Base-by-base conservation (phyloP, 345 rosid genomes). In the Acer negundo region DNA sequence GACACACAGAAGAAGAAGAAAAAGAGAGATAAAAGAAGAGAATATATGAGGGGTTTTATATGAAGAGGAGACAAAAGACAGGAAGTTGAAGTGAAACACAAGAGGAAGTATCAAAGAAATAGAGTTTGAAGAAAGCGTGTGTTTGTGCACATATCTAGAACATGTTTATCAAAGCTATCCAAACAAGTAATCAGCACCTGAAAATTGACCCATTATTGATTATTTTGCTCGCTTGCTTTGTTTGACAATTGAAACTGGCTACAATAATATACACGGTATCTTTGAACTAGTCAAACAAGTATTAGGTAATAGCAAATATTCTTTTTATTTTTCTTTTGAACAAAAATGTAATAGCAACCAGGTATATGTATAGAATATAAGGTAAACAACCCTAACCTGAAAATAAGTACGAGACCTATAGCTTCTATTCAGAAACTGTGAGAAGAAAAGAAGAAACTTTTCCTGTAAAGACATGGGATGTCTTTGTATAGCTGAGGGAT, bases 21-120 rank as follows among this genome's bases (percentile, higher is more conserved):
- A 11, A 8, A 35, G 64, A 23, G 4, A 59, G 12, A 20, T 1
- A 19, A 59, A 56, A 70, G 35, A n/a, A 17, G 15, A 13, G 10
- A 19, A 53, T 3, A 28, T 53, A 72, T 53, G 53, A 46, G 2
- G n/a, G n/a, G 7, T 67, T 15, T 4, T 75, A 66, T 75, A 38
- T 65, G 22, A 19, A 55, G 28, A 22, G 47, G 13, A 0, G 46
- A 56, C 3, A 6, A 15, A 72, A 47, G 62, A 19, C 53, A 65
- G 58, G 61, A 76, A 28, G 58, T 1, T 75, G 56, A 49, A 28
- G 77, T 20, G 77, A 40, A 61, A 24, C 3, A 42, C 31, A 28
- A 7, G 61, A 49, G 62, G 77, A 75, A 75, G 31, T 38, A 49
- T 26, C 78, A 9, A 0, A 35, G 69, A 62, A 74, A 62, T 6